Conservation (phyloP, 208 protist species). For the Naegleria gruberi region DNA sequence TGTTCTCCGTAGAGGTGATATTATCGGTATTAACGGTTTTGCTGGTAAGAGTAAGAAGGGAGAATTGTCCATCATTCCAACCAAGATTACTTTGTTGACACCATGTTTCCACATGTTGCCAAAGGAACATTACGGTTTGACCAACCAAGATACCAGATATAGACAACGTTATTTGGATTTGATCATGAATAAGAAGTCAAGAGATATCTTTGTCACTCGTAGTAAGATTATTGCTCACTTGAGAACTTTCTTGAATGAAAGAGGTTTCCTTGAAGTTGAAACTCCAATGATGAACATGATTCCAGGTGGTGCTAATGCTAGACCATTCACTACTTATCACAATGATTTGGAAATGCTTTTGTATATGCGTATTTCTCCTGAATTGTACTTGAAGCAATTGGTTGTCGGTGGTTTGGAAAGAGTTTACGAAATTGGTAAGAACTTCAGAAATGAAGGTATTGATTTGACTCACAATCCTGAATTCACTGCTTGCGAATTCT, state of each 20-base stretch:
- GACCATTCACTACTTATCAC: constrained; percentile 98
- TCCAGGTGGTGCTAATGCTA: constrained; percentile 95
- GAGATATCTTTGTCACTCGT: constrained; percentile 83
- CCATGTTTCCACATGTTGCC: constrained; percentile 99
- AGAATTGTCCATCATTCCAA: constrained; percentile 75
- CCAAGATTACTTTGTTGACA: constrained; percentile 67
- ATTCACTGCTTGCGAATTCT: constrained; percentile 99
- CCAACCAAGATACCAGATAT: constrained; percentile 85
- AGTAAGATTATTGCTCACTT: constrained; percentile 92
- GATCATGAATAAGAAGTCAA: constrained; percentile 90
- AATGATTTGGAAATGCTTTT: constrained; percentile 97
- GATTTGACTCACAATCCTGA: constrained; percentile 86
- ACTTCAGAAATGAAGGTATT: constrained; percentile 97
- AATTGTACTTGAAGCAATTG: constrained; percentile 99
- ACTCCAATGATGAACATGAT: constrained; percentile 98
- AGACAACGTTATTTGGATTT: constrained; percentile 97
- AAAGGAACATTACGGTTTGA: constrained; percentile 79
- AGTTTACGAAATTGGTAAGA: constrained; percentile 99
- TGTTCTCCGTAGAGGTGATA: constrained; percentile 91
- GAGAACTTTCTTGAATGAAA: constrained; percentile 90
- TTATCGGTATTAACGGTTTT: constrained; percentile 89
- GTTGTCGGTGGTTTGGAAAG: constrained; percentile 98
- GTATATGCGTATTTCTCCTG: constrained; percentile 97
- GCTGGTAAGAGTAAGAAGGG: constrained; percentile 72
- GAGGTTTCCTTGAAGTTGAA: constrained; percentile 93